Evolutionary conservation across 129 eudicot genomes (phyloP).

Genomic region (Flaveria sonorensis): DNA sequence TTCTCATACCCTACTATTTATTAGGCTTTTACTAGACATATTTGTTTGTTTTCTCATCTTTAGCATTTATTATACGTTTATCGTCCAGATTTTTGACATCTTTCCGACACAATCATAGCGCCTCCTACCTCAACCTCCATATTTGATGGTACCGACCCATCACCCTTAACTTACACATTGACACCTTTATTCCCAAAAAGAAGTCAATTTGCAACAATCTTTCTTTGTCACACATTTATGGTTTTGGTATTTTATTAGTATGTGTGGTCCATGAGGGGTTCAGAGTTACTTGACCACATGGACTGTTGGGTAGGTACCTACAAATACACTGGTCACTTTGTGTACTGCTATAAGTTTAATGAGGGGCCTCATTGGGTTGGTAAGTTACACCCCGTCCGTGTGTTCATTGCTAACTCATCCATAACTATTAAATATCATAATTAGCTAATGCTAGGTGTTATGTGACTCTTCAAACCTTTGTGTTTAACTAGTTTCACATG

Average conservation of each 20-base stretch:
- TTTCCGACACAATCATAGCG: constrained; percentile 9
- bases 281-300: constrained; percentile 29
- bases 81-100: constrained; percentile 12
- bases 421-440: neutral
- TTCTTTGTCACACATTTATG: constrained; percentile 29
- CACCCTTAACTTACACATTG: neutral
- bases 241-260: constrained; percentile 22
- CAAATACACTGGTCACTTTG: constrained; percentile 34
- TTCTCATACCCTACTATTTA: too few species aligned
- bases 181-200: constrained; percentile 17
- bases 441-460: neutral
- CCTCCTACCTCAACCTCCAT: constrained; percentile 31
- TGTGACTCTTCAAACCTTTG: neutral
- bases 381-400: constrained; percentile 16
- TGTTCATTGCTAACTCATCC: constrained; percentile 17
- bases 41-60: too few species aligned
- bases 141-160: constrained; percentile 26
- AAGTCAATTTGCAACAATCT: constrained; percentile 29
- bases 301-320: constrained; percentile 34
- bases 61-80: neutral
- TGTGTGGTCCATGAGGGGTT: constrained; percentile 24
- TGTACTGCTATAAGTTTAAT: constrained; percentile 26
- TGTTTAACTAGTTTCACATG: neutral
- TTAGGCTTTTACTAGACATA: too few species aligned
- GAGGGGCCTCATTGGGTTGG: constrained; percentile 17